Percentiles rank a stretch among this genome's conserved stretches.
phyloP scores from a whole-genome alignment of 1,284 basidiomycete genomes.

The Leccinum fuscescens region DNA sequence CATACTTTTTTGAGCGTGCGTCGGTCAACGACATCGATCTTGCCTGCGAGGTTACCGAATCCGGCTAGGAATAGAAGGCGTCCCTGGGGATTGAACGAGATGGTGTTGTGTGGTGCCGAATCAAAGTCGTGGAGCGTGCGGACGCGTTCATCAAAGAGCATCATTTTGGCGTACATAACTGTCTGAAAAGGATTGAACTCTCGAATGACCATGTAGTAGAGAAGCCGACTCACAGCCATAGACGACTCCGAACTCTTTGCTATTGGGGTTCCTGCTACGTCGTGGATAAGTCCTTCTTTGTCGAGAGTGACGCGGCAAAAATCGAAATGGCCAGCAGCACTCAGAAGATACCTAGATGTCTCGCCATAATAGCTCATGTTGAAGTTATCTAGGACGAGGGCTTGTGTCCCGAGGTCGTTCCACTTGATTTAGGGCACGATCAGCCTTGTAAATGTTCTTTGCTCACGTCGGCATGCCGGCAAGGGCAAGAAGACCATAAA shows the following conservation, averaged over 20 bases:
- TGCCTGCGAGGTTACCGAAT: slow-evolving; percentile 95
- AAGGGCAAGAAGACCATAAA: too few relatives aligned
- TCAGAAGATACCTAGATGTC: slow-evolving; percentile 91
- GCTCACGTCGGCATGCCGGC: too few relatives aligned
- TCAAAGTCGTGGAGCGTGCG: slow-evolving; percentile 91
- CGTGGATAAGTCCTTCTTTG: slow-evolving; percentile 97
- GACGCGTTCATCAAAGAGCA: slow-evolving; percentile 89
- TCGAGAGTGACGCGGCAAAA: slow-evolving; percentile 89
- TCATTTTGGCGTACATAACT: slow-evolving; percentile 95
- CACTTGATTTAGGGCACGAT: too few relatives aligned
- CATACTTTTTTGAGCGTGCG: slow-evolving; percentile 63
- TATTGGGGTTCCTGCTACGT: slow-evolving; percentile 97
- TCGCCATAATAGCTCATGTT: slow-evolving; percentile 99
- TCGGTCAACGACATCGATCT: slow-evolving; percentile 90
- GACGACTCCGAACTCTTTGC: slow-evolving; percentile 93
- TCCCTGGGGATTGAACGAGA: slow-evolving; percentile 94
- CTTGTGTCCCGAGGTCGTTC: too few relatives aligned
- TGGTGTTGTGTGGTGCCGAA: slow-evolving; percentile 84
- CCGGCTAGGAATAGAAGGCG: slow-evolving; percentile 85
- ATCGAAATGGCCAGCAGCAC: slow-evolving; percentile 90
- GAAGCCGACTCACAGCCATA: not conserved
- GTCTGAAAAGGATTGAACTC: slow-evolving; percentile 4
- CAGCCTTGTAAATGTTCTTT: too few relatives aligned
- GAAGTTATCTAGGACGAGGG: slow-evolving; percentile 70
- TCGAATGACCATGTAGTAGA: not conserved